Evolutionary conservation across 1,139 yeast species (phyloP).

Genomic region (Yamadazyma aaseri): DNA sequence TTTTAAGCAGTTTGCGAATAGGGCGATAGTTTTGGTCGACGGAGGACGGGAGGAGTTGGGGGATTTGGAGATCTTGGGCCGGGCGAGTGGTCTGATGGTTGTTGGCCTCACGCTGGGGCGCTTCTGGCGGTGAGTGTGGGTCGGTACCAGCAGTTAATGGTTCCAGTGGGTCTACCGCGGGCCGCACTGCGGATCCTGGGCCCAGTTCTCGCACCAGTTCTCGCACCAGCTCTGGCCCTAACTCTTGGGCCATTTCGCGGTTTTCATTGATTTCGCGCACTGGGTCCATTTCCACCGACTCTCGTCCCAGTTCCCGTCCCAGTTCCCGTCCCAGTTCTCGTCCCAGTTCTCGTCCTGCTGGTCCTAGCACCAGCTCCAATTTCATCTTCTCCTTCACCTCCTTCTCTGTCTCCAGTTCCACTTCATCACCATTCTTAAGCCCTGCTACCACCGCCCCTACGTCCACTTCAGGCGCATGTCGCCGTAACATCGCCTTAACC

Average conservation of each 20-base stretch:
- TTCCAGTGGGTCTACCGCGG: neutral
- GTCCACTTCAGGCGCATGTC: conserved; percentile 14
- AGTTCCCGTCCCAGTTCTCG: neutral
- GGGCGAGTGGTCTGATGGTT: too few species aligned
- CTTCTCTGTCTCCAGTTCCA: too few species aligned
- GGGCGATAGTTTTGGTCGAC: conserved; percentile 5
- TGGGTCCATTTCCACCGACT: neutral
- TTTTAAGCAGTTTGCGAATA: conserved; percentile 2
- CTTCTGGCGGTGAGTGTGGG: too few species aligned
- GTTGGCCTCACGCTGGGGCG: too few species aligned
- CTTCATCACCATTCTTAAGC: conserved; percentile 17
- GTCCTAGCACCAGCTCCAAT: conserved; percentile 10
- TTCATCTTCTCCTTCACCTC: too few species aligned
- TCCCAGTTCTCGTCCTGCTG: neutral
- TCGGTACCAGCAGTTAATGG: neutral
- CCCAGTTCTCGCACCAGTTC: too few species aligned
- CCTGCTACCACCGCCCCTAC: conserved; percentile 8
- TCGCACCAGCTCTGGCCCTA: conserved; percentile 1
- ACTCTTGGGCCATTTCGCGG: neutral
- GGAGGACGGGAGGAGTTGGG: conserved; percentile 12
- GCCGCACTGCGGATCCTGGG: neutral
- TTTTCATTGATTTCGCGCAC: neutral
- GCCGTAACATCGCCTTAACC: conserved; percentile 10
- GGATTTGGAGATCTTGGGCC: conserved; percentile 11
- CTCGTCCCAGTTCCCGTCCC: too few species aligned